Base-by-base conservation (phyloP, 192 early-diverging fungal species). In the Podila verticillata region DNA sequence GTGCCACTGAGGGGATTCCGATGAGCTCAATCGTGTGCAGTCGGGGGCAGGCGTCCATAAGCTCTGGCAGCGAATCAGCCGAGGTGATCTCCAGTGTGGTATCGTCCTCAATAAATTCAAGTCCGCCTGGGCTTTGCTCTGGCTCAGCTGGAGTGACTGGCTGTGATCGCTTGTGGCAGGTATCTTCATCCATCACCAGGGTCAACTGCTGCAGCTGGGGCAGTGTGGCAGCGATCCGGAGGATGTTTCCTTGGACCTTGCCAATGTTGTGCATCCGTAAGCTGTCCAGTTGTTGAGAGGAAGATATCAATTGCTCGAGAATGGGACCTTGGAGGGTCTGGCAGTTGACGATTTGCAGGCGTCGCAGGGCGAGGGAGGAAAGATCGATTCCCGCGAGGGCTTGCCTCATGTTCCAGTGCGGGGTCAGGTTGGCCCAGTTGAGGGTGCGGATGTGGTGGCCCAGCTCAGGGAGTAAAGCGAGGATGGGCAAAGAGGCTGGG, bases 31-130 rank as follows among this genome's bases (percentile, higher is more conserved):
- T 68, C 57, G 66, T 67, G 19, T 61, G 49, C 22, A 80, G 48
- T 6, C 64, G 29, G 1, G 77, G 77, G 48, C 77, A 80, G 5
- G 77, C 44, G n/a, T 72, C 61, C 70, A 80, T 35, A 19, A 80
- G 57, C 4, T 12, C 61, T 1, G 65, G 61, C 17, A 80, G 13
- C 7, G 68, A 48, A 30, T 80, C 66, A 1, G 77, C 66, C 20
- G 51, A 63, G 8, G 77, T 80, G 12, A 31, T 66, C 48, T 72
- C 73, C 8, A 54, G 22, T 54, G n/a, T 26, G 24, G 22, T 22
- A 7, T 24, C 51, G 22, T 54, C 51, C n/a, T 54, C 51, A 24
- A 8, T 51, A 20, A 7, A 22, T 9, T 28, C 36, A 66, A 39
- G 57, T 70, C 66, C 57, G 67, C 28, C 35, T 44, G 44, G 17